Percentiles rank a stretch among this genome's conserved stretches.
These are phyloP conservation scores for Medicago lupulina DNA, from an alignment of 306 rosid species.

Conservation along the genomic window DNA sequence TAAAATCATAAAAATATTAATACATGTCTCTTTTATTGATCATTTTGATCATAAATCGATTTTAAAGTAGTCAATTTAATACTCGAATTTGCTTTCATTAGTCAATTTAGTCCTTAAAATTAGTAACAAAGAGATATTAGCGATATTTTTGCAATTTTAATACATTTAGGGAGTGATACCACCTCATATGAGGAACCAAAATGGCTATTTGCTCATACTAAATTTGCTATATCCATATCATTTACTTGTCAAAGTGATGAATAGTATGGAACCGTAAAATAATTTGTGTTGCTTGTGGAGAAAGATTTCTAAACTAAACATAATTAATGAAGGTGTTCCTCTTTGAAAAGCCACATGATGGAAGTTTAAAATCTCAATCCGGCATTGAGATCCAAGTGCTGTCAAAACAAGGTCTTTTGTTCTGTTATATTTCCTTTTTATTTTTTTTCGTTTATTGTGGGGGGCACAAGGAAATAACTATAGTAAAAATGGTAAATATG, in stretches of 20 bases:
- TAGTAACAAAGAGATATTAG: too few relatives aligned
- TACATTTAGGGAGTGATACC: too few relatives aligned
- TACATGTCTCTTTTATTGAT: too few relatives aligned
- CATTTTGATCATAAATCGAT: too few relatives aligned
- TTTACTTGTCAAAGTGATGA: conserved; percentile 13
- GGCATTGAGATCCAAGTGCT: conserved; percentile 28
- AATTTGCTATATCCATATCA: too few relatives aligned
- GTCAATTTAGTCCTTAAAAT: too few relatives aligned
- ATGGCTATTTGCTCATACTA: too few relatives aligned
- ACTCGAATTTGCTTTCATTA: too few relatives aligned
- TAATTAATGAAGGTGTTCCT: conserved; percentile 13
- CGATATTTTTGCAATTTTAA: too few relatives aligned
- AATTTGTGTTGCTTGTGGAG: conserved; percentile 34
- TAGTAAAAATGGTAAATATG: conserved; percentile 37
- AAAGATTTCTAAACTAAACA: conserved; percentile 12
- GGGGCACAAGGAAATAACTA: background rate
- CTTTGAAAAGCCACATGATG: conserved; percentile 38
- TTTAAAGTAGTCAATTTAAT: too few relatives aligned
- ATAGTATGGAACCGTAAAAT: conserved; percentile 23
- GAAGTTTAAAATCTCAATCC: conserved; percentile 15
- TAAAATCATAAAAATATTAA: too few relatives aligned
- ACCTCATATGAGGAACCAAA: too few relatives aligned
- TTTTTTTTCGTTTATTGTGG: background rate
- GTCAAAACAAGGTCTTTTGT: background rate
- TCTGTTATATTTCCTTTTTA: background rate